Percentiles rank a stretch among this genome's conserved stretches.
phyloP scores from a whole-genome alignment of 345 rosid genomes.

The Nephelium lappaceum region DNA sequence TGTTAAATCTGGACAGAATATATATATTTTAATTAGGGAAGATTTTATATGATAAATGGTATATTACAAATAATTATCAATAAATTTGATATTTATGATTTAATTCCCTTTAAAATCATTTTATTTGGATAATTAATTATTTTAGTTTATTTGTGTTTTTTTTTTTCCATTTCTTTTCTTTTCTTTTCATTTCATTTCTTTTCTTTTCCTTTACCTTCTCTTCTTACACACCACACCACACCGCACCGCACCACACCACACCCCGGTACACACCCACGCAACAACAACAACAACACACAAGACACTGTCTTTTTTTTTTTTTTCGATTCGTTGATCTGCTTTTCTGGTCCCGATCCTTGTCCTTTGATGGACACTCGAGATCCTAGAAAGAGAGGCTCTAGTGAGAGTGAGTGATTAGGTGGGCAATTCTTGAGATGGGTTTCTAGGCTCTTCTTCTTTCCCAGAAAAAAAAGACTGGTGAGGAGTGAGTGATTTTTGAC shows the following conservation, averaged over 20 bases:
- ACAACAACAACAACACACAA: constrained; percentile 3
- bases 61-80: constrained; percentile 17
- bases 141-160: constrained; percentile 3
- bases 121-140: background rate
- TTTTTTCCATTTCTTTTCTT: background rate
- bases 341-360: constrained; percentile 56
- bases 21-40: background rate
- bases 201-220: constrained; percentile 48
- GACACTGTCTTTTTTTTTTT: constrained; percentile 19
- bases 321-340: constrained; percentile 89
- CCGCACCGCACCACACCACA: constrained; percentile 29
- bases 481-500: constrained; percentile 24
- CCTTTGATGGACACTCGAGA: constrained; percentile 49
- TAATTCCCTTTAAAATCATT: background rate
- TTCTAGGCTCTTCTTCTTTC: background rate
- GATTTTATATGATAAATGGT: constrained; percentile 29
- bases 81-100: constrained; percentile 6
- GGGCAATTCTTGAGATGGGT: constrained; percentile 25
- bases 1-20: too few species aligned
- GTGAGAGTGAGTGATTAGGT: constrained; percentile 33
- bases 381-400: constrained; percentile 36
- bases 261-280: constrained; percentile 5
- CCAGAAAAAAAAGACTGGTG: constrained; percentile 27
- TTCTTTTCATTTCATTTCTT: constrained; percentile 5
- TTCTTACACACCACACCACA: constrained; percentile 38